These are phyloP conservation scores for Aphanomyces euteiches DNA, from an alignment of 352 stramenopile species.

Conservation along the genomic window DNA sequence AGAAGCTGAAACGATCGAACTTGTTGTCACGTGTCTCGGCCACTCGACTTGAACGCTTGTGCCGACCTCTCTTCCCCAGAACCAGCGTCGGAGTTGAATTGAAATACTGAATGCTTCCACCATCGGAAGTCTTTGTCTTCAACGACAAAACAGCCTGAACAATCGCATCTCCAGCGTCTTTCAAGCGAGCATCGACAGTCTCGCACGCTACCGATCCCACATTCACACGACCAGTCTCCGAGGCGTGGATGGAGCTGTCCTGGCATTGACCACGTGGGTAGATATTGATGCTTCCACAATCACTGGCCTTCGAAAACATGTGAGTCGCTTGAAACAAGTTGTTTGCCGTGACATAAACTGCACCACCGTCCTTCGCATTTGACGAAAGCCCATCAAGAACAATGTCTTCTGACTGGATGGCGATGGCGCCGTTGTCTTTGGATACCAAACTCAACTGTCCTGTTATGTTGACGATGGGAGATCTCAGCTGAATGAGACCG, in stretches of 20 bases:
- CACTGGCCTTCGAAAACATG: not conserved
- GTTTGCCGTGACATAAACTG: too few relatives aligned
- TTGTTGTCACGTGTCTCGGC: too few relatives aligned
- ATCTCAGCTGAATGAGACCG: not conserved
- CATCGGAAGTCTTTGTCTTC: not conserved
- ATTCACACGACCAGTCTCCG: conserved; percentile 5
- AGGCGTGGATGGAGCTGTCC: not conserved
- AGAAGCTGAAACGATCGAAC: too few relatives aligned
- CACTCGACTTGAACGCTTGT: too few relatives aligned
- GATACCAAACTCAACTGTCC: conserved; percentile 1
- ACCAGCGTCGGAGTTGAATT: conserved; percentile 7
- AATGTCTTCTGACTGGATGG: not conserved
- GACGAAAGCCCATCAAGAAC: not conserved
- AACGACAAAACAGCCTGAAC: not conserved
- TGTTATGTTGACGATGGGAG: not conserved
- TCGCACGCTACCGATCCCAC: conserved; percentile 4
- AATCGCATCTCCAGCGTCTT: conserved; percentile 3
- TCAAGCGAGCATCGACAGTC: not conserved
- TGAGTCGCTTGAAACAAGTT: too few relatives aligned
- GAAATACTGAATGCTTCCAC: conserved; percentile 14
- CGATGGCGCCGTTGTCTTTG: not conserved
- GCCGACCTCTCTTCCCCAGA: not conserved
- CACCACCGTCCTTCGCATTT: too few relatives aligned
- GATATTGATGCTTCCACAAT: conserved; percentile 9
- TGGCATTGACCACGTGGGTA: conserved; percentile 8